phyloP scores from a whole-genome alignment of 768 basidiomycete genomes.

The Pleurotus pulmonarius region DNA sequence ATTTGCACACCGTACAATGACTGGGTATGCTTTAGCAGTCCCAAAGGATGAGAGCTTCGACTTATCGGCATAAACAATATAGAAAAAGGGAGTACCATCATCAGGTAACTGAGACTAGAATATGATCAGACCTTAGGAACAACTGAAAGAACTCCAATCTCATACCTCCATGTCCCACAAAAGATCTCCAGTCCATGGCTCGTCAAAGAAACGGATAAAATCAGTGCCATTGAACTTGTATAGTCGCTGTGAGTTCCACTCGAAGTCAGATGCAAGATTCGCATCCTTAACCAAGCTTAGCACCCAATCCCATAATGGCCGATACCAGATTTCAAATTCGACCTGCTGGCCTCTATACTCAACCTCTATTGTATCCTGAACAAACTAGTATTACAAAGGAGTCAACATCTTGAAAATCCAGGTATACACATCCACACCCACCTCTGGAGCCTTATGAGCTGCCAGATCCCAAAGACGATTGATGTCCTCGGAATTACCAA shows the following conservation, averaged over 20 bases:
- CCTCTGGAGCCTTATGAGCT: constrained; percentile 3
- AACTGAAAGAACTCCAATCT: not conserved
- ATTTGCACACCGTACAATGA: constrained; percentile 28
- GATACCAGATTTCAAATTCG: constrained; percentile 16
- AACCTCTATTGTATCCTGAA: constrained; percentile 13
- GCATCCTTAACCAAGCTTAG: constrained; percentile 23
- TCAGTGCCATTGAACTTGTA: constrained; percentile 22
- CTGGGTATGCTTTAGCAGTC: constrained; percentile 31
- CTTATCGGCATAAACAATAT: constrained; percentile 39
- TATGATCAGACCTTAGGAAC: not conserved
- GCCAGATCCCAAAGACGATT: constrained; percentile 15
- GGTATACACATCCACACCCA: constrained; percentile 1
- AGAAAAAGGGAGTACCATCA: constrained; percentile 20
- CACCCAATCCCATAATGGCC: constrained; percentile 23
- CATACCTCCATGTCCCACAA: constrained; percentile 36
- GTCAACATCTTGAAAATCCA: not conserved
- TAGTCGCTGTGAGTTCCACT: constrained; percentile 27
- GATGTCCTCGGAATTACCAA: constrained; percentile 14
- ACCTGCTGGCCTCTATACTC: constrained; percentile 14
- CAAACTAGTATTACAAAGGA: constrained; percentile 15
- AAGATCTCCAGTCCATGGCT: constrained; percentile 32
- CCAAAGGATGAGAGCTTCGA: constrained; percentile 33
- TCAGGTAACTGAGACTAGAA: constrained; percentile 15
- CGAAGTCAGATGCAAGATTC: constrained; percentile 15
- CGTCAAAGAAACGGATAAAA: constrained; percentile 26